Conservation (phyloP, 805 yeast genomes). For the Candida suzukii region DNA sequence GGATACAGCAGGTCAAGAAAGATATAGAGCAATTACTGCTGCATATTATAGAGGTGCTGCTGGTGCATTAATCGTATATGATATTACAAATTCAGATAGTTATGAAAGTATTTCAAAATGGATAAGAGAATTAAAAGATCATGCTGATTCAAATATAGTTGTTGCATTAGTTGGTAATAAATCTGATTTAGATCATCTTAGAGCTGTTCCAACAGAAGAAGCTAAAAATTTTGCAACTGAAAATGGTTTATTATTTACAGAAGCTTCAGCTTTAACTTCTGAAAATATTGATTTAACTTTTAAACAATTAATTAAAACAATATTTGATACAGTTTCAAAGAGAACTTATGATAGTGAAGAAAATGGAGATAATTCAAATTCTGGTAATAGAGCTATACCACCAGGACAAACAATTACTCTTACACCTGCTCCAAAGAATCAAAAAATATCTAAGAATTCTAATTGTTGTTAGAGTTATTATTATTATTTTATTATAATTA, state of each 20-base stretch:
- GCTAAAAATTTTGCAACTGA: constrained; percentile 92
- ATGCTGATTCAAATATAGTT: constrained; percentile 92
- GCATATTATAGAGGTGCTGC: constrained; percentile 98
- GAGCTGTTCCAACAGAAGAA: constrained; percentile 97
- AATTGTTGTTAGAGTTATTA: constrained; percentile 54
- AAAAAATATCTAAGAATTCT: constrained; percentile 47
- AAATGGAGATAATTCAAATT: constrained; percentile 28
- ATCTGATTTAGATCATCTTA: constrained; percentile 80
- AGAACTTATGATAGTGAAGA: constrained; percentile 81
- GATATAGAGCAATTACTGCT: constrained; percentile 95
- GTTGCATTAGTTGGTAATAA: constrained; percentile 92
- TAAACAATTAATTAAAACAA: constrained; percentile 86
- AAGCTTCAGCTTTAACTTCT: constrained; percentile 89
- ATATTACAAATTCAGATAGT: constrained; percentile 83
- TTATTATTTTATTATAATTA: neutral
- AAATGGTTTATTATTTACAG: constrained; percentile 87
- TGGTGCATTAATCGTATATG: constrained; percentile 94
- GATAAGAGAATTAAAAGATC: constrained; percentile 84
- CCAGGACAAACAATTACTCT: constrained; percentile 87
- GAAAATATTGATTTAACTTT: constrained; percentile 94
- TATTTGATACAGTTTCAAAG: constrained; percentile 89
- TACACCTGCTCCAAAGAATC: constrained; percentile 88
- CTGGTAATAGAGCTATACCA: constrained; percentile 46
- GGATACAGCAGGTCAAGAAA: constrained; percentile 99
- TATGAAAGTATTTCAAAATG: constrained; percentile 84